phyloP scores from a whole-genome alignment of 768 basidiomycete species.

The Tylopilus cervinicoccineus region DNA sequence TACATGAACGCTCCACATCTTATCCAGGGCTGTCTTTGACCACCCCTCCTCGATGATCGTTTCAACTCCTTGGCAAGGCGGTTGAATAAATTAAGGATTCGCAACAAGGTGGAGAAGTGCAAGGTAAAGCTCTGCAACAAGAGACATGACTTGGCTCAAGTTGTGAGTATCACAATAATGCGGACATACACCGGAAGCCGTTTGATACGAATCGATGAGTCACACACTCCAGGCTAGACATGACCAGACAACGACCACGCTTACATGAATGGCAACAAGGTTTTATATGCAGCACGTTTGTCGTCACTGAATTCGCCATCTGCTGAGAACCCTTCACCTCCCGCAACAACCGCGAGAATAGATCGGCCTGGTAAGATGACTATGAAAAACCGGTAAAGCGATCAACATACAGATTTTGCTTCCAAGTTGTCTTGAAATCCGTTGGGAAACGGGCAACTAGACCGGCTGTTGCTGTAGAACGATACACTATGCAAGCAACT shows the following conservation, averaged over 20 bases:
- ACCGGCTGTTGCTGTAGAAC: background rate
- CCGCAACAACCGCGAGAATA: slow-evolving; percentile 34
- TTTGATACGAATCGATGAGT: too few relatives aligned
- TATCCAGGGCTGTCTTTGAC: slow-evolving; percentile 14
- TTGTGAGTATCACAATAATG: background rate
- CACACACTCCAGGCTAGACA: too few relatives aligned
- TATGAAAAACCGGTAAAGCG: background rate
- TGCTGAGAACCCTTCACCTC: slow-evolving; percentile 21
- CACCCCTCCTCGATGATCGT: background rate
- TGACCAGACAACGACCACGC: too few relatives aligned
- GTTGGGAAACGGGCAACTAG: background rate
- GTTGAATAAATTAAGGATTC: slow-evolving; percentile 29
- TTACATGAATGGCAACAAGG: slow-evolving; percentile 24
- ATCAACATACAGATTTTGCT: slow-evolving; percentile 25
- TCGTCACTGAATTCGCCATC: slow-evolving; percentile 20
- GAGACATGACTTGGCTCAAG: background rate
- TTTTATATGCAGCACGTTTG: slow-evolving; percentile 9
- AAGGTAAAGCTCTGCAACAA: slow-evolving; percentile 26
- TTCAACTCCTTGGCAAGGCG: slow-evolving; percentile 28
- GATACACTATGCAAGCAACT: background rate
- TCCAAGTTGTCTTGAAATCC: slow-evolving; percentile 24
- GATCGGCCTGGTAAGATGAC: slow-evolving; percentile 24
- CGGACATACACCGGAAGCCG: slow-evolving; percentile 16
- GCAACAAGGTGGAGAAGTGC: slow-evolving; percentile 35
- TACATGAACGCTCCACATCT: slow-evolving; percentile 21